Percentiles rank a stretch among this genome's conserved stretches.
These are phyloP conservation scores for Trichoderma guizhouense DNA, from an alignment of 2,329 filamentous ascomycete species.

Conservation along the genomic window DNA sequence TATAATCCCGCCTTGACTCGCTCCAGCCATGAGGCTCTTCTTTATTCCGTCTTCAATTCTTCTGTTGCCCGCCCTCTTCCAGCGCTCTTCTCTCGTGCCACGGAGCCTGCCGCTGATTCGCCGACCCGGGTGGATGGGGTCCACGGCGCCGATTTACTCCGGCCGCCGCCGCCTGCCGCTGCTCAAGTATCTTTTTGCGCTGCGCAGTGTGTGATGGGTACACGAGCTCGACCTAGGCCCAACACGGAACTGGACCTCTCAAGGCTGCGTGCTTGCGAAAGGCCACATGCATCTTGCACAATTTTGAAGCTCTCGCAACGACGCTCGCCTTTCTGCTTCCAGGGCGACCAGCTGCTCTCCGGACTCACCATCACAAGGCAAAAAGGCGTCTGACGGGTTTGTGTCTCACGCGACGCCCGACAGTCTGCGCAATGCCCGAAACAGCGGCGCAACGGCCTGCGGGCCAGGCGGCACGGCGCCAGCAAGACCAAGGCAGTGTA, in stretches of 20 bases:
- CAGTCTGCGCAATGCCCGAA: slow-evolving; percentile 26
- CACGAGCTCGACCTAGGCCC: neutral
- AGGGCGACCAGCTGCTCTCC: neutral
- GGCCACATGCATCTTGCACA: slow-evolving; percentile 14
- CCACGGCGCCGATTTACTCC: slow-evolving; percentile 9
- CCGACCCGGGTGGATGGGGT: slow-evolving; percentile 1
- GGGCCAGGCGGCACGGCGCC: slow-evolving; percentile 26
- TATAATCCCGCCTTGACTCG: neutral
- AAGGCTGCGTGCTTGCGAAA: slow-evolving; percentile 12
- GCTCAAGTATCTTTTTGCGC: neutral
- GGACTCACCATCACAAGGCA: neutral
- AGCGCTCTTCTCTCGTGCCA: neutral
- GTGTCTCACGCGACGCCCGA: neutral
- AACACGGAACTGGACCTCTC: neutral
- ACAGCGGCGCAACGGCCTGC: slow-evolving; percentile 26
- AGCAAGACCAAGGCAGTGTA: slow-evolving; percentile 26
- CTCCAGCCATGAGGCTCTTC: neutral
- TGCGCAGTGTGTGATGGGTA: neutral
- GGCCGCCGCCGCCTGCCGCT: neutral
- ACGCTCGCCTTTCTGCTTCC: neutral
- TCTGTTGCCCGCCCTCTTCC: neutral
- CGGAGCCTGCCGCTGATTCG: slow-evolving; percentile 14
- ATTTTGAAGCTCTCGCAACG: slow-evolving; percentile 1
- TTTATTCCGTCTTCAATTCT: neutral
- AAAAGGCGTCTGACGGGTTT: neutral